A percentile compares a stretch with the other conserved stretches of the same genome.
Evolutionary conservation across 148 eudicot genomes (phyloP).

Genomic region (Silene conica): DNA sequence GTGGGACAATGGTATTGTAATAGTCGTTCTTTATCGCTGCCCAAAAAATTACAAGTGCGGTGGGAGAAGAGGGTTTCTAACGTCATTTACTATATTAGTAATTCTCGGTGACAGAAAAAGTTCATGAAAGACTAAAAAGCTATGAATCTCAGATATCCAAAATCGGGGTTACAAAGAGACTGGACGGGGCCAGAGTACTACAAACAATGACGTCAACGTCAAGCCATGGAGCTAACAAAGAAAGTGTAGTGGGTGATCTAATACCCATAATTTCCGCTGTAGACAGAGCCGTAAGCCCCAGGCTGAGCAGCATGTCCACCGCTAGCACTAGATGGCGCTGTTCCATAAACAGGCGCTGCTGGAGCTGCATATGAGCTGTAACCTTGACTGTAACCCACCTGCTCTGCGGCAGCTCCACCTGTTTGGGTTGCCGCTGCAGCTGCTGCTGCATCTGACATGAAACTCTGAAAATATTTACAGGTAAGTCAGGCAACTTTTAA

Average conservation of each 20-base stretch:
- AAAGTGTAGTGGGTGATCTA: not conserved
- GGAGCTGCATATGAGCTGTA: conserved; percentile 53
- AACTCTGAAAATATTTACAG: conserved; percentile 49
- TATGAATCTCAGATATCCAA: not conserved
- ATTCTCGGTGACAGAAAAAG: no score
- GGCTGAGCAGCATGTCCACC: conserved; percentile 52
- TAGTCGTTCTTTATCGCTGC: no score
- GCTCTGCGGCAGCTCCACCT: conserved; percentile 43
- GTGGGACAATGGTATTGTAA: no score
- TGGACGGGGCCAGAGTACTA: not conserved
- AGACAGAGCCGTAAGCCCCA: conserved; percentile 63
- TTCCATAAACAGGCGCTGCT: conserved; percentile 37
- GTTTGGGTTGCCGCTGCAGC: conserved; percentile 63
- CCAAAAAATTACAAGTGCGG: no score
- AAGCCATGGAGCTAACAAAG: not conserved
- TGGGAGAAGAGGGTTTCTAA: no score
- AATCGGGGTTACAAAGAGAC: not conserved
- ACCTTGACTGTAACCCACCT: conserved; percentile 40
- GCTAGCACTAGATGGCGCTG: conserved; percentile 38
- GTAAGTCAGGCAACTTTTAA: not conserved
- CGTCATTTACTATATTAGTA: no score
- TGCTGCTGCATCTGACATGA: conserved; percentile 75
- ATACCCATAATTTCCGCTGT: conserved; percentile 27
- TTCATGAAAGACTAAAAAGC: not conserved
- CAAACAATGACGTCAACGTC: not conserved